phyloP scores from a whole-genome alignment of 495 filamentous ascomycete species.

The Talaromyces liani region DNA sequence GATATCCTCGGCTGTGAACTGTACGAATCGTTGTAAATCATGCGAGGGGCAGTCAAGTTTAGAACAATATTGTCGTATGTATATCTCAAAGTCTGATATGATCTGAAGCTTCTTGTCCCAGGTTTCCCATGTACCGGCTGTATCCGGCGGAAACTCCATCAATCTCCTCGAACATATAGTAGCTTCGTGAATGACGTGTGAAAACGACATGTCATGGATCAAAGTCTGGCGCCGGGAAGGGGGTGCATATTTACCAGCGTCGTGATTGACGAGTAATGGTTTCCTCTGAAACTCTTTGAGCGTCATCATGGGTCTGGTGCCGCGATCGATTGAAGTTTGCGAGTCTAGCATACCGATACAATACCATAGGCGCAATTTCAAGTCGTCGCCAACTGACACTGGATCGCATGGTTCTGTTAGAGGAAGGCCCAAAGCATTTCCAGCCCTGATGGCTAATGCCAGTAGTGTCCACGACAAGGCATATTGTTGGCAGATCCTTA shows the following conservation, averaged over 20 bases:
- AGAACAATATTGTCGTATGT: background rate
- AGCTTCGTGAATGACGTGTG: conserved; percentile 18
- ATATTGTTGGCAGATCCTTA: background rate
- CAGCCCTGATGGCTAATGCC: background rate
- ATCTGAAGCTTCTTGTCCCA: background rate
- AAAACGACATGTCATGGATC: conserved; percentile 20
- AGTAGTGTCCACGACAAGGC: background rate
- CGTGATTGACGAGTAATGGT: background rate
- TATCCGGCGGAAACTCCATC: conserved; percentile 16
- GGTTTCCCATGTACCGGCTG: background rate
- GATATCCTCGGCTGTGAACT: conserved; percentile 10
- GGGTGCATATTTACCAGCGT: background rate
- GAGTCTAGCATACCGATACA: conserved; percentile 29
- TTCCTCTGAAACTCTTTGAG: background rate
- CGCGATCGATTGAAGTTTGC: conserved; percentile 26
- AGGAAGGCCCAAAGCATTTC: background rate
- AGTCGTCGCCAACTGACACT: background rate
- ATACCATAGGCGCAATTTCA: conserved; percentile 22
- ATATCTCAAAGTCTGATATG: conserved; percentile 15
- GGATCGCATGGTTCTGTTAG: background rate
- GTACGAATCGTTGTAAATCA: background rate
- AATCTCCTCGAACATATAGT: conserved; percentile 17
- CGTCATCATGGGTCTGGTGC: conserved; percentile 33
- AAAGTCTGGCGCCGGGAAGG: background rate
- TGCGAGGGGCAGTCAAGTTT: background rate